Conservation (phyloP, 768 basidiomycete genomes). For the Mycena haematopus region DNA sequence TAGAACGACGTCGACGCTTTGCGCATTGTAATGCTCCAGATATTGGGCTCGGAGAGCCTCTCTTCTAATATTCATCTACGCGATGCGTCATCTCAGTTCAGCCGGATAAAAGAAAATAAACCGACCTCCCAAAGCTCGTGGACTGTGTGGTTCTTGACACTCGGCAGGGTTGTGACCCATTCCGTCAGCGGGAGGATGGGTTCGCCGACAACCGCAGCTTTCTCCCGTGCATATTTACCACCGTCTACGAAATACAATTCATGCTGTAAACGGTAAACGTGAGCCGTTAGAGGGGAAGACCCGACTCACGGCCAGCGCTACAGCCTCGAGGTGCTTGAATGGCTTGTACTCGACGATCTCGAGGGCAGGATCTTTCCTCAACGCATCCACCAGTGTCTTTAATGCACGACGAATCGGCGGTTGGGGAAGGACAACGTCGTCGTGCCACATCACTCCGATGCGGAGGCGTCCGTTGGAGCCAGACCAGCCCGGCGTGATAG, state of each 20-base stretch:
- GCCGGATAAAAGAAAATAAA: not conserved
- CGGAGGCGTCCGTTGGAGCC: slow-evolving; percentile 37
- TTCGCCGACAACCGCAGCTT: slow-evolving; percentile 40
- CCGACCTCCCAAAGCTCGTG: slow-evolving; percentile 39
- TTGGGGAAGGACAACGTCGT: slow-evolving; percentile 45
- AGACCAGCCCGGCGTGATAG: slow-evolving; percentile 27
- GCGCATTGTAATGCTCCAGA: slow-evolving; percentile 44
- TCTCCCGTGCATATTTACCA: slow-evolving; percentile 35
- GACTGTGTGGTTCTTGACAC: slow-evolving; percentile 34
- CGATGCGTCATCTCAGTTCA: too few relatives aligned
- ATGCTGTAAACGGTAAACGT: slow-evolving; percentile 35
- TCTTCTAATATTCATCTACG: slow-evolving; percentile 27
- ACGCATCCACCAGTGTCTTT: slow-evolving; percentile 40
- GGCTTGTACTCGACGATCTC: slow-evolving; percentile 46
- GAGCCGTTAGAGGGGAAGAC: not conserved
- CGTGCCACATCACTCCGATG: slow-evolving; percentile 42
- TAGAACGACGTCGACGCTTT: slow-evolving; percentile 48
- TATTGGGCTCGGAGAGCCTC: slow-evolving; percentile 43
- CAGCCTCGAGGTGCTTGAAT: slow-evolving; percentile 42
- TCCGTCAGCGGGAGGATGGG: slow-evolving; percentile 42
- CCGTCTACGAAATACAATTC: slow-evolving; percentile 48
- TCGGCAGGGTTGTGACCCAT: slow-evolving; percentile 42
- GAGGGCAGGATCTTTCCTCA: slow-evolving; percentile 40
- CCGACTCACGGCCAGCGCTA: slow-evolving; percentile 40
- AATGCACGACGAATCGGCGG: slow-evolving; percentile 52